These are phyloP conservation scores for Chlamydomonas applanata DNA, from an alignment of 139 green algal species.

Conservation along the genomic window DNA sequence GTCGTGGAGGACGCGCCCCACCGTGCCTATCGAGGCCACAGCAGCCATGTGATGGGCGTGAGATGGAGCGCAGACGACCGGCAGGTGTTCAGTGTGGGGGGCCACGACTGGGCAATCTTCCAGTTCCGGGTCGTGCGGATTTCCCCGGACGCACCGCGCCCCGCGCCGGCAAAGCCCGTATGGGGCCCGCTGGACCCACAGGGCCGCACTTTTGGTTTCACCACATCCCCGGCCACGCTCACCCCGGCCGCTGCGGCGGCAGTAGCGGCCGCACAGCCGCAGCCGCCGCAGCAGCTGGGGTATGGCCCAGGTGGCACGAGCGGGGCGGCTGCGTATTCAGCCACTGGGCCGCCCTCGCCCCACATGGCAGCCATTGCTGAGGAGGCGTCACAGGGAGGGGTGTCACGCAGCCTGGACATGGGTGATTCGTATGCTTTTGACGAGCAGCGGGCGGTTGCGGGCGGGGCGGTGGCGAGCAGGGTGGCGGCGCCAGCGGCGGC, in stretches of 20 bases:
- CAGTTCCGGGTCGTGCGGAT: constrained; percentile 52
- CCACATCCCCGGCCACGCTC: not conserved
- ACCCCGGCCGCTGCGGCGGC: not conserved
- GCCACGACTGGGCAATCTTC: constrained; percentile 66
- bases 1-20: constrained; percentile 66
- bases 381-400: not conserved
- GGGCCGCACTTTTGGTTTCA: constrained; percentile 11
- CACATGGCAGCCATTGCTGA: not conserved
- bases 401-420: not conserved
- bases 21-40: constrained; percentile 65
- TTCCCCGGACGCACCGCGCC: constrained; percentile 3
- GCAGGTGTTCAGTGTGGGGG: constrained; percentile 45
- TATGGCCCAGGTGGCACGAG: not conserved
- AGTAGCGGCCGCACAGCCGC: not conserved
- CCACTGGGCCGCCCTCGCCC: too few relatives aligned
- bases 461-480: not conserved
- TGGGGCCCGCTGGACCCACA: constrained; percentile 51
- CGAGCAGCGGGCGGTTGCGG: not conserved
- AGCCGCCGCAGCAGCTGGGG: not conserved
- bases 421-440: not conserved
- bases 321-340: not conserved
- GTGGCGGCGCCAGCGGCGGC: not conserved
- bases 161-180: constrained; percentile 32
- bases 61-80: constrained; percentile 49
- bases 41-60: constrained; percentile 65